Evolutionary conservation across 1,284 basidiomycete species (phyloP), one percentile per base, ranked within the genome.

Genomic region (Amylostereum areolatum): DNA sequence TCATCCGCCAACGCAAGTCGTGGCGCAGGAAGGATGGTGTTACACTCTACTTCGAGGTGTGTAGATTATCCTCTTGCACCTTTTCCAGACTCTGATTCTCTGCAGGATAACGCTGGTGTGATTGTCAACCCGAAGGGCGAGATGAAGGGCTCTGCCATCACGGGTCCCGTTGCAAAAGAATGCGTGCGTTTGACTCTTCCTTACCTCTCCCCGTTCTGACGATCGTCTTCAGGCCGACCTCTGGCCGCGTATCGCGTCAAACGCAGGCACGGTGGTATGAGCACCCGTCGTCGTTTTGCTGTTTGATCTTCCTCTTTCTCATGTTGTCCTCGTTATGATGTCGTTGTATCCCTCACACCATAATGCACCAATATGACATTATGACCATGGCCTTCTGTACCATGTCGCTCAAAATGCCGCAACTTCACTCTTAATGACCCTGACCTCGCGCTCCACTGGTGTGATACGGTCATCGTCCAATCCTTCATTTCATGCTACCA

Each of bases 131-230:
- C 92, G 65, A 98, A 98, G 83, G 96, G 97, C 66, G 96, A 99
- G 79, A 99, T 99, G 96, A 99, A 99, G 83, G 96, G 96, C 53
- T 94, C 91, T 52, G 93, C 95, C 62, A 99, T 99, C 73, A 95
- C 96, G 58, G 96, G 96, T 59, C 97, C 96, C 45, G 91, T 95
- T 53, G 92, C 90, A 73, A 96, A 94, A 81, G 92, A 93, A 90
- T 94, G 92, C 67, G 89, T 91, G 65, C 49, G 88, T 83, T 8
- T 2, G 12, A 6, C 40, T 34, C 40, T 33, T 28, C 44, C 30
- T 30, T 40, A 28, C 54, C 37, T 42, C 36, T 45, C 50, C 42
- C 53, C 46, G 41, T 43, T 39, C 27, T 51, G 57, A 31, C 37
- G 11, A 32, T 32, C 28, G 1, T 1, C 39, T 9, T 30, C 58